Evolutionary conservation across 768 basidiomycete species (phyloP).

Genomic region (Naganishia friedmannii): DNA sequence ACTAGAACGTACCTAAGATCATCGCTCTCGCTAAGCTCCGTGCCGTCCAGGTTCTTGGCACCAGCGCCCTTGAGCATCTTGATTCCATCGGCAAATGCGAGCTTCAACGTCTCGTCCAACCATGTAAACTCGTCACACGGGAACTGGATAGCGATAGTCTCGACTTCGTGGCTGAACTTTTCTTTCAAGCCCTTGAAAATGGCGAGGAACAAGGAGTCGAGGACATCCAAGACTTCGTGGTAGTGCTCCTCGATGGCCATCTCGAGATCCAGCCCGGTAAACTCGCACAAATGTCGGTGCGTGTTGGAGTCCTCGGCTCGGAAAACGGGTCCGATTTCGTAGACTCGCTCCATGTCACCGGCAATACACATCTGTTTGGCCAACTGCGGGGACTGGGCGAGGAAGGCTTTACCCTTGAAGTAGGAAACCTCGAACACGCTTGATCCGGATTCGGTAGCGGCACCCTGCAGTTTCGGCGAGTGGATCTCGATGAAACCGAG

Average conservation of each 20-base stretch:
- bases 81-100: slow-evolving; percentile 83
- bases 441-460: slow-evolving; percentile 94
- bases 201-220: slow-evolving; percentile 78
- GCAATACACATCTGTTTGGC: slow-evolving; percentile 99
- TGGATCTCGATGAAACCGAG: slow-evolving; percentile 91
- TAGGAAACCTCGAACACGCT: slow-evolving; percentile 97
- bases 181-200: slow-evolving; percentile 82
- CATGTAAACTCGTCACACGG: slow-evolving; percentile 95
- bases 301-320: slow-evolving; percentile 97
- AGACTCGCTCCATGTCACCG: slow-evolving; percentile 95
- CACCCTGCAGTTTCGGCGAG: slow-evolving; percentile 92
- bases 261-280: slow-evolving; percentile 96
- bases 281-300: slow-evolving; percentile 96
- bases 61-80: slow-evolving; percentile 81
- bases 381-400: slow-evolving; percentile 94
- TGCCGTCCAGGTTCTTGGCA: slow-evolving; percentile 51
- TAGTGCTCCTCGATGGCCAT: slow-evolving; percentile 99
- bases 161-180: slow-evolving; percentile 77
- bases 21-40: slow-evolving; percentile 65
- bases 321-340: slow-evolving; percentile 89
- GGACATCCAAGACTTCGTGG: slow-evolving; percentile 89
- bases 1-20: slow-evolving; percentile 64
- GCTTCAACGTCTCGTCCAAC: slow-evolving; percentile 78
- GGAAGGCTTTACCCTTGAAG: slow-evolving; percentile 92
- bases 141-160: slow-evolving; percentile 76